Evolutionary conservation across 495 filamentous ascomycete species (phyloP).

Genomic region (Hyaloscypha bicolor): DNA sequence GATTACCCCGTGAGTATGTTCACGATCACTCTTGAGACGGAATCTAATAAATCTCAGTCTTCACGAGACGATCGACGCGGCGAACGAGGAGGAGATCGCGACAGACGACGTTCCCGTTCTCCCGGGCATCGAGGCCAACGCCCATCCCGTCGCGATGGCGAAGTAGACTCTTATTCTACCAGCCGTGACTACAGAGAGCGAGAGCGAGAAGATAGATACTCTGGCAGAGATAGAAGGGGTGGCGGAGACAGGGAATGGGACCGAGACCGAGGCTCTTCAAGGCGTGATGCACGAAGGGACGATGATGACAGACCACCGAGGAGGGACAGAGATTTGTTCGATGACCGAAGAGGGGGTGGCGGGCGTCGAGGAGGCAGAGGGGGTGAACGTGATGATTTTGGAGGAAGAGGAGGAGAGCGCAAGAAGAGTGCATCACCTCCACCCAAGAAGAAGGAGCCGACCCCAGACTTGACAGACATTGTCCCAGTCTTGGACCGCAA

Average conservation of each 20-base stretch:
- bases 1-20: slow-evolving; percentile 68
- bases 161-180: slow-evolving; percentile 85
- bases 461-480: slow-evolving; percentile 89
- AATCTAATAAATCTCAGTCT: slow-evolving; percentile 49
- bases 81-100: slow-evolving; percentile 42
- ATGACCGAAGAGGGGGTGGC: slow-evolving; percentile 59
- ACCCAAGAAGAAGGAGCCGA: slow-evolving; percentile 89
- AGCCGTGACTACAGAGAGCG: slow-evolving; percentile 88
- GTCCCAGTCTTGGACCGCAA: slow-evolving; percentile 77
- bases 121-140: slow-evolving; percentile 62
- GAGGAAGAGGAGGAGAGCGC: slow-evolving; percentile 59
- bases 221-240: slow-evolving; percentile 56
- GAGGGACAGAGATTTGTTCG: slow-evolving; percentile 65
- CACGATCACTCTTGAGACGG: slow-evolving; percentile 8
- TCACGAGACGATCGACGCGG: slow-evolving; percentile 54
- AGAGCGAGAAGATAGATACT: slow-evolving; percentile 88
- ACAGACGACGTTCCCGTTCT: slow-evolving; percentile 75
- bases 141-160: slow-evolving; percentile 59
- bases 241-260: slow-evolving; percentile 69
- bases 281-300: slow-evolving; percentile 59
- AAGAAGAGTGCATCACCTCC: slow-evolving; percentile 79
- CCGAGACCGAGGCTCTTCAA: slow-evolving; percentile 63
- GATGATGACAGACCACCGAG: slow-evolving; percentile 62
- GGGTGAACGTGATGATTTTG: slow-evolving; percentile 50
- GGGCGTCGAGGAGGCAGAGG: slow-evolving; percentile 49